Conservation (phyloP, 306 rosid species). For the Notholithocarpus densiflorus region DNA sequence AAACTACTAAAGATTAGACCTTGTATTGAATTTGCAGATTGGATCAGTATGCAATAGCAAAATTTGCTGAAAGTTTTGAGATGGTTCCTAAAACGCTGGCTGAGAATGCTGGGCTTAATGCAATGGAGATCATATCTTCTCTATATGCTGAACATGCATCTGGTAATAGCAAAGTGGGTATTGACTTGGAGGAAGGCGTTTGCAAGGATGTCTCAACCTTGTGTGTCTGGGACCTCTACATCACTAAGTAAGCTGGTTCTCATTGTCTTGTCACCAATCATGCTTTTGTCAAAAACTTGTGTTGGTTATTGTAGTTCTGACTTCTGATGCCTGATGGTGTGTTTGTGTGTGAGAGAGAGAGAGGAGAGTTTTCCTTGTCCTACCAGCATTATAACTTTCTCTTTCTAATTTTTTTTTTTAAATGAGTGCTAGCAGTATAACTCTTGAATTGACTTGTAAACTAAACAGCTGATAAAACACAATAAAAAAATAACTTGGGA, state of each 20-base stretch:
- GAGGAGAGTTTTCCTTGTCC: too few species aligned
- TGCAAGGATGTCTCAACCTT: conserved; percentile 68
- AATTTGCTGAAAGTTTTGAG: conserved; percentile 96
- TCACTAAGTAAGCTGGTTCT: conserved; percentile 68
- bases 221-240: conserved; percentile 79
- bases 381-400: too few species aligned
- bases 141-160: conserved; percentile 97
- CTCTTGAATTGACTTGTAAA: too few species aligned
- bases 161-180: conserved; percentile 86
- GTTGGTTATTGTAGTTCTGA: neutral
- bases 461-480: too few species aligned
- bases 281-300: neutral
- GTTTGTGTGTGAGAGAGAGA: too few species aligned
- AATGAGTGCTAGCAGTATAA: too few species aligned
- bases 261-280: neutral
- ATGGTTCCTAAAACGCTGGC: conserved; percentile 88
- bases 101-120: conserved; percentile 94
- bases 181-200: conserved; percentile 74
- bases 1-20: conserved; percentile 16
- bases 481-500: too few species aligned
- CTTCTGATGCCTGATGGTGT: neutral
- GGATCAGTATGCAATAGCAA: conserved; percentile 97
- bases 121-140: conserved; percentile 96
- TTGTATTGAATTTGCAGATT: conserved; percentile 56
- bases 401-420: too few species aligned